A percentile compares a stretch with the other conserved stretches of the same genome.
These are phyloP conservation scores for Coemansia sp. DNA, from an alignment of 192 early-diverging fungal genomes.

Conservation along the genomic window DNA sequence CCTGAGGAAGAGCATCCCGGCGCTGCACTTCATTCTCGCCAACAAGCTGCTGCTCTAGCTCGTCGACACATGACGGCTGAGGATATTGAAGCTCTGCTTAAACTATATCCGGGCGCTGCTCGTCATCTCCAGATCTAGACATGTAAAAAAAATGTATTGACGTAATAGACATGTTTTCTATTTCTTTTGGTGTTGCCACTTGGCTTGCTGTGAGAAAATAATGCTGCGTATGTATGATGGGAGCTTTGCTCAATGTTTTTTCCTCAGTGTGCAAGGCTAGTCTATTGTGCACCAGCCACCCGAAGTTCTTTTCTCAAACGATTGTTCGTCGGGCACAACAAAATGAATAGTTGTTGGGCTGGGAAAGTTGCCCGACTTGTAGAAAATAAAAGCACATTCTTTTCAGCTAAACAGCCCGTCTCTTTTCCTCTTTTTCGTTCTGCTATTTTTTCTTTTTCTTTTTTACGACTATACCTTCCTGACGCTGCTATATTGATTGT, in stretches of 20 bases:
- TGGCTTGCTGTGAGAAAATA: too few relatives aligned
- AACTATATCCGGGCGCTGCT: conserved; percentile 35
- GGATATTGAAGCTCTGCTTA: conserved; percentile 19
- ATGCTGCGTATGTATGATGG: too few relatives aligned
- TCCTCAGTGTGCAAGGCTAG: too few relatives aligned
- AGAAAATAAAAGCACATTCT: background rate
- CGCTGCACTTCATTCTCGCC: background rate
- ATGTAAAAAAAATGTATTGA: background rate
- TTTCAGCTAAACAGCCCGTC: background rate
- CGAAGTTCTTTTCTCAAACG: too few relatives aligned
- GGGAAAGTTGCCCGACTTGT: too few relatives aligned
- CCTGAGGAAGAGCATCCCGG: background rate
- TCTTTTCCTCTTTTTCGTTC: background rate
- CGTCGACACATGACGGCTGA: conserved; percentile 6
- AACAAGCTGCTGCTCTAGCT: conserved; percentile 11
- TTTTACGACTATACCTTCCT: background rate
- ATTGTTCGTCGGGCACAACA: too few relatives aligned
- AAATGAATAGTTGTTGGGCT: too few relatives aligned
- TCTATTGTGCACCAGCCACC: too few relatives aligned
- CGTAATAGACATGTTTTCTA: too few relatives aligned
- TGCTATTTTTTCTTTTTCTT: background rate
- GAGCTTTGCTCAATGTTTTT: too few relatives aligned
- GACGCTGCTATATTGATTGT: background rate
- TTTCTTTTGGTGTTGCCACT: too few relatives aligned
- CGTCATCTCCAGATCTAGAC: conserved; percentile 20